A percentile compares a stretch with the other conserved stretches of the same genome.
Evolutionary conservation across 1,284 basidiomycete species (phyloP).

Genomic region (Sporisorium reilianum): DNA sequence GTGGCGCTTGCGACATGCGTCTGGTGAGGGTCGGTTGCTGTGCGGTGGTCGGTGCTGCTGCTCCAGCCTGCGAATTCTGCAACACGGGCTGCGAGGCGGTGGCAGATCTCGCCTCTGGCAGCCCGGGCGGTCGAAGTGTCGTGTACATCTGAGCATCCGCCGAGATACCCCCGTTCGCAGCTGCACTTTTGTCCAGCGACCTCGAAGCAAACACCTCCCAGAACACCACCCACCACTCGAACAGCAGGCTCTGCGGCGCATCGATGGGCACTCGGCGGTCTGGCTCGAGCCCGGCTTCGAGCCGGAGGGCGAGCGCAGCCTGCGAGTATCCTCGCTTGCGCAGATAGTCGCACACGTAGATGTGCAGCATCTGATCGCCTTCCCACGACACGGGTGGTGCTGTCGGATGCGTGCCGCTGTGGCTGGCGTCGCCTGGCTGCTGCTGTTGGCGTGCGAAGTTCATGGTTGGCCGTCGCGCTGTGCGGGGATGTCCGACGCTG

Average conservation of each 20-base stretch:
- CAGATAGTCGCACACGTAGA: slow-evolving; percentile 50
- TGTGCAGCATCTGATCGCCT: slow-evolving; percentile 48
- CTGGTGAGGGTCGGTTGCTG: background rate
- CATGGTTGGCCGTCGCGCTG: slow-evolving; percentile 1
- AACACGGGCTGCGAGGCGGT: background rate
- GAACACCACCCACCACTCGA: slow-evolving; percentile 51
- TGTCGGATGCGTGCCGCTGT: slow-evolving; percentile 2
- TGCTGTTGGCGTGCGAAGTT: background rate
- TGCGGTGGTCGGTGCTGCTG: background rate
- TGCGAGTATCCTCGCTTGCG: slow-evolving; percentile 36
- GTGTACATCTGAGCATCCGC: slow-evolving; percentile 23
- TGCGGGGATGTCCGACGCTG: background rate
- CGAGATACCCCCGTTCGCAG: background rate
- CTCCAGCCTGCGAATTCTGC: background rate
- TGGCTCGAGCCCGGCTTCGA: slow-evolving; percentile 31
- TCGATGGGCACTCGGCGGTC: slow-evolving; percentile 41
- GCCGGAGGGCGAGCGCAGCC: slow-evolving; percentile 24
- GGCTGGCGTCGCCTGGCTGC: background rate
- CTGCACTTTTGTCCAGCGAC: background rate
- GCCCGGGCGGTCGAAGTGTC: slow-evolving; percentile 1
- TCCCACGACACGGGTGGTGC: slow-evolving; percentile 20
- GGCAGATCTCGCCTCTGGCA: background rate
- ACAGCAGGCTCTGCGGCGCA: slow-evolving; percentile 42
- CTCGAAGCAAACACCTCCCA: slow-evolving; percentile 44
- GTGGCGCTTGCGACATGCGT: background rate